Conservation (phyloP, 169 alveolate species). For the Perkinsus olseni region DNA sequence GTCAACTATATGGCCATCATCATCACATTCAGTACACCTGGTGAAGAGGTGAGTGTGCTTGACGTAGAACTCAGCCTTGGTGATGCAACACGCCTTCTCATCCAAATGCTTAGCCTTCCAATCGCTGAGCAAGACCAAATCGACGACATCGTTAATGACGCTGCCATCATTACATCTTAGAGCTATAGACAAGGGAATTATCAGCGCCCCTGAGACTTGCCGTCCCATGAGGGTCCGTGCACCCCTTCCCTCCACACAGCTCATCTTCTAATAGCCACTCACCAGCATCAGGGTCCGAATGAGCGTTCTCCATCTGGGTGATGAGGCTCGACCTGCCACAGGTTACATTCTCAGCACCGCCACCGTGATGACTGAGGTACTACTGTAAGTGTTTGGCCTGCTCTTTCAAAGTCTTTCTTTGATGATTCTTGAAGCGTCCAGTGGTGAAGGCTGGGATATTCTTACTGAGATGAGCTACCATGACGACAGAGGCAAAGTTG, state of each 20-base stretch:
- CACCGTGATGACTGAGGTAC: too few species aligned
- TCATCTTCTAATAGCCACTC: neutral
- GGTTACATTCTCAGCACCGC: too few species aligned
- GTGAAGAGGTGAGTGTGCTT: neutral
- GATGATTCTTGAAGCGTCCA: neutral
- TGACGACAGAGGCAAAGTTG: too few species aligned
- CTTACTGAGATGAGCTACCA: neutral
- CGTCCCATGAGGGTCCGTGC: neutral
- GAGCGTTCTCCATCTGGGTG: neutral
- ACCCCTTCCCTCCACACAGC: neutral
- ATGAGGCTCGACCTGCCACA: neutral
- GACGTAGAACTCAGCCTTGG: neutral
- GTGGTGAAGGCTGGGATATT: neutral
- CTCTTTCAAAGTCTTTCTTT: neutral
- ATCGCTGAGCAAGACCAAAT: neutral
- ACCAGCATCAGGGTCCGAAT: neutral
- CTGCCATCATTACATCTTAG: neutral
- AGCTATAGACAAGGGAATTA: neutral
- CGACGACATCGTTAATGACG: neutral
- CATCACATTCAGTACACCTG: neutral
- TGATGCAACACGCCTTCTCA: neutral
- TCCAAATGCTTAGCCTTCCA: neutral
- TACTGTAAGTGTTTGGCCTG: neutral
- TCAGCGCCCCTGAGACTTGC: neutral
- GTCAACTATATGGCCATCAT: neutral